Percentiles rank a stretch among this genome's conserved stretches.
Conservation (phyloP, 2,329 filamentous ascomycete genomes). For the Aspergillus floridensis region DNA sequence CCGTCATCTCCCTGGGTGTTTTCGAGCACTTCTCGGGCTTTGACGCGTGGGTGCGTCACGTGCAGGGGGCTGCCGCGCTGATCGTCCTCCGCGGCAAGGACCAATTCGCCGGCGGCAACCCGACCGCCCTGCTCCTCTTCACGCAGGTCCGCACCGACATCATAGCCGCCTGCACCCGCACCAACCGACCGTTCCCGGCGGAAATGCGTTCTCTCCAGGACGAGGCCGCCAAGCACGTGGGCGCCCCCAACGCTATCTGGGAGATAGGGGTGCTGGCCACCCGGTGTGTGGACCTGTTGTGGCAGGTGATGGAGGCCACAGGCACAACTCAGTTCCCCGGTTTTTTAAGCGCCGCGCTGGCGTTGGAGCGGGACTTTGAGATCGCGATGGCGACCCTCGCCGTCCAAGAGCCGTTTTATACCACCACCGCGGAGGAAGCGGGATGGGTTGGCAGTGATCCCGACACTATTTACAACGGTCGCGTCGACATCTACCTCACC, state of each 20-base stretch:
- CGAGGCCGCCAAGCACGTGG: slow-evolving; percentile 17
- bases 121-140: slow-evolving; percentile 21
- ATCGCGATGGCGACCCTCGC: background rate
- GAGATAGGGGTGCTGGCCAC: slow-evolving; percentile 16
- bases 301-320: slow-evolving; percentile 2
- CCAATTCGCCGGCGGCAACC: slow-evolving; percentile 19
- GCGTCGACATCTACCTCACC: slow-evolving; percentile 15
- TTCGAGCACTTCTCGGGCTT: slow-evolving; percentile 27
- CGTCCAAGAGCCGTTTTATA: slow-evolving; percentile 16
- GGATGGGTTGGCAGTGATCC: background rate
- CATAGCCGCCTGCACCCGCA: slow-evolving; percentile 17
- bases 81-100: slow-evolving; percentile 22
- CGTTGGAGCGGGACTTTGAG: slow-evolving; percentile 12
- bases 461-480: slow-evolving; percentile 13
- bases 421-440: background rate
- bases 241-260: slow-evolving; percentile 17
- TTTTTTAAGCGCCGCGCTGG: slow-evolving; percentile 15
- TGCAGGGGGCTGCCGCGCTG: slow-evolving; percentile 25
- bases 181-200: slow-evolving; percentile 14
- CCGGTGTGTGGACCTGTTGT: slow-evolving; percentile 15
- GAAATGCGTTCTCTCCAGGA: slow-evolving; percentile 21
- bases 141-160: slow-evolving; percentile 27
- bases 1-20: slow-evolving; percentile 26
- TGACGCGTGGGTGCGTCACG: slow-evolving; percentile 24
- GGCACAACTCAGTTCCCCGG: slow-evolving; percentile 3